phyloP scores from a whole-genome alignment of 2,329 filamentous ascomycete species.

The Xylaria sp. region DNA sequence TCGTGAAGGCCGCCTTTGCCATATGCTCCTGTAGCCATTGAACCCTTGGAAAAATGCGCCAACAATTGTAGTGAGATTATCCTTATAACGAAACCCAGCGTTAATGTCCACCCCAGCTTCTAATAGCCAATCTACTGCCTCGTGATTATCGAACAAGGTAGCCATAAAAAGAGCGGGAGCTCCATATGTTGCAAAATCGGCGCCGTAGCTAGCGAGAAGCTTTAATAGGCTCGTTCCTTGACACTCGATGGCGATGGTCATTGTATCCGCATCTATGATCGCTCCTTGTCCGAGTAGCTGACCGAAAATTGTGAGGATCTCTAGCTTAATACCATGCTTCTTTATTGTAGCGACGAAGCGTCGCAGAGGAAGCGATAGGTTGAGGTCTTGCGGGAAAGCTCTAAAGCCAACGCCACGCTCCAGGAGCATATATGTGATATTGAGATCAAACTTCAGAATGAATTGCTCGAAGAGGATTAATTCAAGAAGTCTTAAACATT shows the following conservation, averaged over 20 bases:
- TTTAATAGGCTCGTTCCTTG: neutral
- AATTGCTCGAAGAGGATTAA: conserved; percentile 6
- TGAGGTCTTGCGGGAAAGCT: neutral
- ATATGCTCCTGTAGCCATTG: neutral
- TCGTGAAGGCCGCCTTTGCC: neutral
- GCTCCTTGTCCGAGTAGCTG: neutral
- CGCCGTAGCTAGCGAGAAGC: neutral
- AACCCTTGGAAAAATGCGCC: neutral
- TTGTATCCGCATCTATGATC: neutral
- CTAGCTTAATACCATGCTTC: neutral
- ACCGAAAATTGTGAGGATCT: neutral
- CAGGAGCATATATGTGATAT: neutral
- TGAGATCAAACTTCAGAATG: neutral
- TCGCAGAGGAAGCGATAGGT: neutral
- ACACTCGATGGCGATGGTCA: neutral
- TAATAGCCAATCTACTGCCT: neutral
- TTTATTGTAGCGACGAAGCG: neutral
- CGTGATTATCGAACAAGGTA: neutral
- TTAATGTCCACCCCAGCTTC: conserved; percentile 4
- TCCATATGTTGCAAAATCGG: neutral
- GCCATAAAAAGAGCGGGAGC: neutral
- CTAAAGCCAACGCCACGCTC: neutral
- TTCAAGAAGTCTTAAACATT: neutral
- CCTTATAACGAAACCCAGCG: neutral
- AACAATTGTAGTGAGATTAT: neutral